These are phyloP conservation scores for Celoporthe dispersa DNA, from an alignment of 2,329 filamentous ascomycete genomes.

Conservation along the genomic window DNA sequence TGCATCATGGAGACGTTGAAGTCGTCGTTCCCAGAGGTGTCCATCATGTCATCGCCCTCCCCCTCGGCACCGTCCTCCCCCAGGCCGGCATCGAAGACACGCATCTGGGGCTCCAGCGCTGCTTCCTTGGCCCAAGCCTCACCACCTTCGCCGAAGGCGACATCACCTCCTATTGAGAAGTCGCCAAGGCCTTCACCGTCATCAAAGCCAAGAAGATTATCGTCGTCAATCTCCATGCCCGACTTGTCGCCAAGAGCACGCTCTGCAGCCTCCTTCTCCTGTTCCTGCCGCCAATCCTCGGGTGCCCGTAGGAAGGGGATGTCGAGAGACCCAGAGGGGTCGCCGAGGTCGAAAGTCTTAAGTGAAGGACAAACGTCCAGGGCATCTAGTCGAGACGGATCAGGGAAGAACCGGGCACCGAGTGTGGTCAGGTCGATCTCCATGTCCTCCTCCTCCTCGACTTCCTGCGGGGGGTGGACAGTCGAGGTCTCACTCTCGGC, in stretches of 20 bases:
- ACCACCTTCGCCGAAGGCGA: slow-evolving; percentile 92
- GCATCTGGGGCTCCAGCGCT: slow-evolving; percentile 82
- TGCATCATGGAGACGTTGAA: slow-evolving; percentile 82
- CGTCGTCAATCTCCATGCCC: slow-evolving; percentile 84
- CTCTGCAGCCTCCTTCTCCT: slow-evolving; percentile 64
- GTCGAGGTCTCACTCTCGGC: slow-evolving; percentile 41
- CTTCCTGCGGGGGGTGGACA: slow-evolving; percentile 49
- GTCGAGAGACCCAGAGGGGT: slow-evolving; percentile 82
- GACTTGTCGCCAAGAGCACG: slow-evolving; percentile 67
- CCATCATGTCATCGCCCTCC: slow-evolving; percentile 62
- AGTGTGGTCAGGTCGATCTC: slow-evolving; percentile 81
- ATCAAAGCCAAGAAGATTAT: slow-evolving; percentile 81
- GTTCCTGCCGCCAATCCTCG: slow-evolving; percentile 80
- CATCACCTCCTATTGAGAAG: slow-evolving; percentile 71
- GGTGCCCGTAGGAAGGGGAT: slow-evolving; percentile 90
- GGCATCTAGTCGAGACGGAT: slow-evolving; percentile 75
- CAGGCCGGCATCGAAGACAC: slow-evolving; percentile 69
- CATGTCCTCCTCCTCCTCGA: slow-evolving; percentile 60
- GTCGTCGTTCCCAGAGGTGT: slow-evolving; percentile 65
- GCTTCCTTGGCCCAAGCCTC: slow-evolving; percentile 95
- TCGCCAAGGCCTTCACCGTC: slow-evolving; percentile 76
- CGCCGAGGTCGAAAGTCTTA: slow-evolving; percentile 90
- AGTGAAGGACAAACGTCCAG: slow-evolving; percentile 94
- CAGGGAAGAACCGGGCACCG: slow-evolving; percentile 82
- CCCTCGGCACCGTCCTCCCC: slow-evolving; percentile 59